Conservation (phyloP, 2,329 filamentous ascomycete species). For the Talaromyces sp. region DNA sequence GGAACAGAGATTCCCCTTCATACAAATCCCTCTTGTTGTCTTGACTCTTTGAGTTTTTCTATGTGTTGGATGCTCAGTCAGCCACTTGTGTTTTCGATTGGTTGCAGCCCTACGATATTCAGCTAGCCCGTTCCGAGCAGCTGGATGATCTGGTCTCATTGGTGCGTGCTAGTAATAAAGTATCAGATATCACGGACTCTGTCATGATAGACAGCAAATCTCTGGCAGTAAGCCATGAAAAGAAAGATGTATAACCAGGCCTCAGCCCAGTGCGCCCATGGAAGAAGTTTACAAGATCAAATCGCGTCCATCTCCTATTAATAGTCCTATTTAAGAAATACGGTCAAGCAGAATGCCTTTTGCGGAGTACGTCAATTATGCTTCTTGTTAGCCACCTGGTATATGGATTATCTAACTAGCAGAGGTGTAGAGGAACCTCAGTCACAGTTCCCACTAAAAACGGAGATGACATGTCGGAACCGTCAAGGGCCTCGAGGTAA, state of each 20-base stretch:
- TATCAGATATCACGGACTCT: neutral
- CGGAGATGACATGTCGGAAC: neutral
- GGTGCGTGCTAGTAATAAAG: neutral
- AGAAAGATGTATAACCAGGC: neutral
- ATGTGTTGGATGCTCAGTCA: neutral
- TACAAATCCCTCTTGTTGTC: neutral
- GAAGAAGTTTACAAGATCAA: neutral
- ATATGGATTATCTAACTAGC: neutral
- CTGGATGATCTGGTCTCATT: neutral
- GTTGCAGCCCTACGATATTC: neutral
- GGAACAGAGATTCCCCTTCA: too few species aligned
- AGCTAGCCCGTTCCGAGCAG: neutral
- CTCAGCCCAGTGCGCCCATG: too few species aligned
- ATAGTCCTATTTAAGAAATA: too few species aligned
- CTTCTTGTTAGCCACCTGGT: neutral
- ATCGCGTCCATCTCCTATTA: neutral
- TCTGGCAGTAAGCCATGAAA: too few species aligned
- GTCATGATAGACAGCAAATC: neutral
- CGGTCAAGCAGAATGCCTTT: neutral
- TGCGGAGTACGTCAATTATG: neutral
- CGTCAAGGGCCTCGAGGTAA: neutral
- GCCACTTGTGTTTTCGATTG: neutral
- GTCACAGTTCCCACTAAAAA: neutral
- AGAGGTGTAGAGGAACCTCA: neutral
- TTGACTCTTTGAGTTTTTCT: neutral